These are phyloP conservation scores for Quercus agrifolia DNA, from an alignment of 306 rosid genomes.

Conservation along the genomic window DNA sequence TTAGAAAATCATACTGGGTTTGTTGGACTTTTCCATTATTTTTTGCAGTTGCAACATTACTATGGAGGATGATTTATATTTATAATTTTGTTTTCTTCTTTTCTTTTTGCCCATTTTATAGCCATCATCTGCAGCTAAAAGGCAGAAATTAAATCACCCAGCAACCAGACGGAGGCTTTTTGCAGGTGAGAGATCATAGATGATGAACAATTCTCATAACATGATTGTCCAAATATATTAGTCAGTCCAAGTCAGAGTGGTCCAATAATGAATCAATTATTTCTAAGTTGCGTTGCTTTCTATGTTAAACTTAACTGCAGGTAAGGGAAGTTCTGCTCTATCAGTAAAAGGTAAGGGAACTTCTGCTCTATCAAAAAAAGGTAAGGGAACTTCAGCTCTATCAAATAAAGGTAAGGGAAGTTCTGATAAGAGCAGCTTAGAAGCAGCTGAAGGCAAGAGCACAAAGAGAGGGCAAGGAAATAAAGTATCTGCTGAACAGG, in stretches of 20 bases:
- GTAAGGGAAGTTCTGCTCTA: conserved; percentile 16
- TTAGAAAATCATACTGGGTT: not conserved
- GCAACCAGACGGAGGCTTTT: conserved; percentile 34
- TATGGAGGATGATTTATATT: conserved; percentile 9
- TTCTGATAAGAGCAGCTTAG: conserved; percentile 29
- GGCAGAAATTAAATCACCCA: conserved; percentile 49
- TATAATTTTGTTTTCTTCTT: conserved; percentile 18
- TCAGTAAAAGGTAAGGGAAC: conserved; percentile 30
- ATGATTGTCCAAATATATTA: conserved; percentile 9
- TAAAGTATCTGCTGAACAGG: conserved; percentile 21
- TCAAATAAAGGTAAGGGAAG: conserved; percentile 30
- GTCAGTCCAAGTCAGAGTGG: conserved; percentile 10
- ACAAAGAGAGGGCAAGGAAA: conserved; percentile 27
- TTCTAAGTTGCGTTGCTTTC: conserved; percentile 17
- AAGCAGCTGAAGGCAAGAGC: conserved; percentile 28
- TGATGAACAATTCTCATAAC: conserved; percentile 2
- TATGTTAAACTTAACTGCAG: conserved; percentile 40
- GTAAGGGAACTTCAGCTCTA: conserved; percentile 20
- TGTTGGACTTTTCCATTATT: not conserved
- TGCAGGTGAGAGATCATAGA: conserved; percentile 51
- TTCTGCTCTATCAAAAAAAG: conserved; percentile 17
- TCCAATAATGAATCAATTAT: conserved; percentile 17
- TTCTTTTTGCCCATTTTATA: conserved; percentile 35
- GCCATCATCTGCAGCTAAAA: conserved; percentile 56
- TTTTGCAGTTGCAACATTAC: not conserved